Base-by-base conservation (phyloP, 2,329 filamentous ascomycete species). In the Colletotrichum acutatum region DNA sequence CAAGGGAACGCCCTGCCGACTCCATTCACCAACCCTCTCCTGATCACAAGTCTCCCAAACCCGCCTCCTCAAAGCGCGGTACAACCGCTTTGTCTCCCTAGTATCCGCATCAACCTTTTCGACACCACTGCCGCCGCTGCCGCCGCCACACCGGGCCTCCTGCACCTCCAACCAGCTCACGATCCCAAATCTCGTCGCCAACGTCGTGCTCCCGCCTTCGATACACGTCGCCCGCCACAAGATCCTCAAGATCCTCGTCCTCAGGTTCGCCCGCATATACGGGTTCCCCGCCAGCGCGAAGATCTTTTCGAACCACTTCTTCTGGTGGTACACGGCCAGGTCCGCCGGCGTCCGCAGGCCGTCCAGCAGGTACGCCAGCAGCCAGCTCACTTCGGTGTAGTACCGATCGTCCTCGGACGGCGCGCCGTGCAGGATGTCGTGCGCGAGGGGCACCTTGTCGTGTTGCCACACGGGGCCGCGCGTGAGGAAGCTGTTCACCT, bases 401-500 rank as follows among this genome's bases (percentile, higher is more conserved):
- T 94, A 92, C 3, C 88, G 87, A 78, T 95, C 93, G 76, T 95
- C 93, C 61, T 93, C 87, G 28, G 90, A 90, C 0, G 95, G 93
- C 74, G 91, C 89, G 65, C 91, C 88, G 71, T 90, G 86, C 12
- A 92, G 83, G 64, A 92, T 85, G 74, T 89, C 87, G 76, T 90
- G 87, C 28, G 90, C 90, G n/a, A 96, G 86, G 8, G 97, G 89
- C 28, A 97, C 90, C 78, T 90, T 92, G 72, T 94, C 90, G 22
- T 92, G 79, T 14, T 91, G 87, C 96, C 96, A 98, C 28, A 87
- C 82, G 0, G 96, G 95, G 0, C 91, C 90, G 64, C 91, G 91
- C 26, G 94, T 94, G 46, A 98, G 89, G 80, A 95, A 98, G 6
- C 88, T 86, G 84, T 97, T 98, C 82, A 97, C 85, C 80, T 98